Evolutionary conservation across 2,329 filamentous ascomycete species (phyloP), one percentile per base, ranked within the genome.

Genomic region (Microsporum canis): DNA sequence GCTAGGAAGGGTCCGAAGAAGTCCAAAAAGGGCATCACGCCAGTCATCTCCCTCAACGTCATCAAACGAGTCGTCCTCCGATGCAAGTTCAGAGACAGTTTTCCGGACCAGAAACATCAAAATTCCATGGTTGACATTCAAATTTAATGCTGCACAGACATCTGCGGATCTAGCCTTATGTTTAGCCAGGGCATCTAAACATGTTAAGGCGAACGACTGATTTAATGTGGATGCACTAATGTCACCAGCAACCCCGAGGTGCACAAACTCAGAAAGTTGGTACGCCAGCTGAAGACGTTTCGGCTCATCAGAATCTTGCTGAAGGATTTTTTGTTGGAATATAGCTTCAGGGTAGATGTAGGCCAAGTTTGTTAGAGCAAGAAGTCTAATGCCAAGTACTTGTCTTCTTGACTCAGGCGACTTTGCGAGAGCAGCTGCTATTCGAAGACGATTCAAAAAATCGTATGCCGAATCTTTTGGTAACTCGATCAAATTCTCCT

Each of bases 61-160:
- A 65, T 85, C 81, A 27, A 82, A 79, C 12, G 73, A 71, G 43
- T 84, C 79, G 62, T 79, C 75, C 60, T 87, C 83, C 57, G 77
- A 78, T 61, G 81, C 84, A 76, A 99, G 87, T 65, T 91, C 88
- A 17, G 87, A 86, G 61, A 97, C 88, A 7, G 91, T 89, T 73
- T 95, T 96, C 61, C 92, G 84, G 57, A 96, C 87, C 66, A 96
- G 83, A 69, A 96, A 97, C 66, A 97, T 87, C 51, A 99, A 80
- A 34, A 97, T 88, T 12, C 94, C 95, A 68, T 99, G 95, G 68
- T 95, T 97, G 41, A 97, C 92, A 67, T 92, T 96, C 60, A 95
- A 89, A 69, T 91, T 95, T 47, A 99, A 78, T n/a, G 94, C 91
- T 47, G 89, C 86, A 65, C 91, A 86, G 29, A 99, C 87, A 71